Conservation (phyloP, 2,329 filamentous ascomycete species). For the Colletotrichum euphorbiae region DNA sequence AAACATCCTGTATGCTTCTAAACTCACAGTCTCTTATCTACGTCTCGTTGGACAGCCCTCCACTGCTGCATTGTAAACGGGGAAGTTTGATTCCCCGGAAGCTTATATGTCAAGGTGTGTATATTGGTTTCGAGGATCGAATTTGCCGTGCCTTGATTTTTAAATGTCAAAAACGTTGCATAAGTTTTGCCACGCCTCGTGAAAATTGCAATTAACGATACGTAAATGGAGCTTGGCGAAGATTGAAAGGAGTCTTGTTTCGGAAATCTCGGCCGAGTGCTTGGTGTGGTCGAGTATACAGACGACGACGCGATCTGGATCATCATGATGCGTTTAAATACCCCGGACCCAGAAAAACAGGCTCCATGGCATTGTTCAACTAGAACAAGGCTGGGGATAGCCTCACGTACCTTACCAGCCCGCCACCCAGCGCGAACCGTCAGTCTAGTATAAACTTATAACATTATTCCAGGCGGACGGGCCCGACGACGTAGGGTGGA, state of each 20-base stretch:
- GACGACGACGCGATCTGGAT: background rate
- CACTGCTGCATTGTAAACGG: background rate
- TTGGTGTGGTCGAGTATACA: background rate
- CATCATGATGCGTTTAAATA: slow-evolving; percentile 18
- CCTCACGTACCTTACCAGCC: slow-evolving; percentile 14
- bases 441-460: slow-evolving; percentile 4
- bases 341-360: background rate
- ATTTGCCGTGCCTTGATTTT: no score
- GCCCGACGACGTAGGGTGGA: slow-evolving; percentile 10
- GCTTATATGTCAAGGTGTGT: no score
- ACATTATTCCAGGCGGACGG: background rate
- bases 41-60: slow-evolving; percentile 1
- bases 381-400: background rate
- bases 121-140: no score
- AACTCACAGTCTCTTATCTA: slow-evolving; percentile 28
- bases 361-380: background rate
- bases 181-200: background rate
- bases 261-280: slow-evolving; percentile 6
- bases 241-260: background rate
- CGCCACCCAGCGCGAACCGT: background rate
- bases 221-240: no score
- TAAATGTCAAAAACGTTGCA: background rate
- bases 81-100: background rate
- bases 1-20: background rate
- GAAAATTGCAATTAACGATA: no score